A percentile compares a stretch with the other conserved stretches of the same genome.
These are phyloP conservation scores for Agrocybe pediades DNA, from an alignment of 768 basidiomycete genomes.

Conservation along the genomic window DNA sequence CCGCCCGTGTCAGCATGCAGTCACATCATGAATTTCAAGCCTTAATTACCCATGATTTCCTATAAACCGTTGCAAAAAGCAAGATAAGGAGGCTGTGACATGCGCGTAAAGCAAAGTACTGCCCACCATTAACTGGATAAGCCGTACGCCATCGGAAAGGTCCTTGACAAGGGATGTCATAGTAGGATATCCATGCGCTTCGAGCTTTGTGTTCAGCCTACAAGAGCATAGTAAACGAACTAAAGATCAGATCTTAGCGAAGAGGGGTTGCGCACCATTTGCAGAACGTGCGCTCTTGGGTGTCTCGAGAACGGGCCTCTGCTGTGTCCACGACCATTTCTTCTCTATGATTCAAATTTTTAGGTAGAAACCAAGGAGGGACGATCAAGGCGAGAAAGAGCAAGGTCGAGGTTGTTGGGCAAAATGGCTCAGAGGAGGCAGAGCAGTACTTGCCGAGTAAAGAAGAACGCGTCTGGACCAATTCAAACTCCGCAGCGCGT, in stretches of 20 bases:
- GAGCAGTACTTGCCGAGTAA: neutral
- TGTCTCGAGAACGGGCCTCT: constrained; percentile 62
- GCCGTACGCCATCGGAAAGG: constrained; percentile 91
- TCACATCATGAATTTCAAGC: neutral
- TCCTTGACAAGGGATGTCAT: constrained; percentile 91
- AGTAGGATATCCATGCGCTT: constrained; percentile 78
- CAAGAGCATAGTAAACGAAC: constrained; percentile 8
- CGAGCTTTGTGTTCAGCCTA: constrained; percentile 96
- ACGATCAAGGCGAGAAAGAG: neutral
- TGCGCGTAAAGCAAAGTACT: neutral
- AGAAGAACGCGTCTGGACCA: constrained; percentile 31
- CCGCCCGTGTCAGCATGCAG: neutral
- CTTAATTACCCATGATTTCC: constrained; percentile 98
- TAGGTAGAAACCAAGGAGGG: constrained; percentile 1
- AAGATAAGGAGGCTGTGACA: neutral
- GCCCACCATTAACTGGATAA: constrained; percentile 92
- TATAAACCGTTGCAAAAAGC: constrained; percentile 29
- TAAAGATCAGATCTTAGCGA: neutral
- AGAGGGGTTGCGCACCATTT: constrained; percentile 73
- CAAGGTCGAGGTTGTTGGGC: neutral
- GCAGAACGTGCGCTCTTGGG: constrained; percentile 85
- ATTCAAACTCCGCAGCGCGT: constrained; percentile 51
- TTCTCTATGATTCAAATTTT: neutral
- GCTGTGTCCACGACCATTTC: constrained; percentile 43
- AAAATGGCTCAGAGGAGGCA: neutral